phyloP scores from a whole-genome alignment of 1,284 basidiomycete genomes.

The Irpex rosettiformis region DNA sequence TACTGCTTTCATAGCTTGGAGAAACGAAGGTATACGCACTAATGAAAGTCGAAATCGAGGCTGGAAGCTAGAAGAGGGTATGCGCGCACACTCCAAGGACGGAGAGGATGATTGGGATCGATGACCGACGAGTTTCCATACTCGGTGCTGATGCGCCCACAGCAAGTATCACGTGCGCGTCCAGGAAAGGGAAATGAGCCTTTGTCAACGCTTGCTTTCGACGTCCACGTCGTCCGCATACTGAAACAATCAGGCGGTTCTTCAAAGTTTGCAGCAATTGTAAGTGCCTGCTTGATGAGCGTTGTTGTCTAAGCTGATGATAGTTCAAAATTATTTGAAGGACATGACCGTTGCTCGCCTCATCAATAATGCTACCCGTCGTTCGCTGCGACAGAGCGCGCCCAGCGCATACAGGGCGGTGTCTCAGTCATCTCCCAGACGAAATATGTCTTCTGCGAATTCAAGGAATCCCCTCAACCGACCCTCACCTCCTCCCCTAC shows the following conservation, averaged over 20 bases:
- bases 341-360: not conserved
- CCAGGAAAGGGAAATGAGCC: not conserved
- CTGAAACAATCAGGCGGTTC: not conserved
- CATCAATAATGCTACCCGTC: not conserved
- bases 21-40: not conserved
- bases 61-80: not conserved
- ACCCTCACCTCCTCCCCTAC: constrained; percentile 69
- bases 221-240: not conserved
- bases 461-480: constrained; percentile 38
- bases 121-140: not conserved
- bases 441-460: constrained; percentile 24
- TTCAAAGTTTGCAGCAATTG: not conserved
- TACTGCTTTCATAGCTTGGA: not conserved
- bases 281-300: not conserved
- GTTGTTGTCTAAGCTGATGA: not conserved
- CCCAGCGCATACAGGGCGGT: no score
- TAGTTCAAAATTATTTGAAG: not conserved
- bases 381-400: not conserved
- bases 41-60: not conserved
- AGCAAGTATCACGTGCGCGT: not conserved
- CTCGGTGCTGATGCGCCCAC: not conserved
- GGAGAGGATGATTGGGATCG: not conserved
- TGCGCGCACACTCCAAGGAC: not conserved
- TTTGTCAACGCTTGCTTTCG: not conserved
- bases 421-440: not conserved